Evolutionary conservation across 2,329 filamentous ascomycete genomes (phyloP), one percentile per base, ranked within the genome.

Genomic region (Aspergillus proliferans): DNA sequence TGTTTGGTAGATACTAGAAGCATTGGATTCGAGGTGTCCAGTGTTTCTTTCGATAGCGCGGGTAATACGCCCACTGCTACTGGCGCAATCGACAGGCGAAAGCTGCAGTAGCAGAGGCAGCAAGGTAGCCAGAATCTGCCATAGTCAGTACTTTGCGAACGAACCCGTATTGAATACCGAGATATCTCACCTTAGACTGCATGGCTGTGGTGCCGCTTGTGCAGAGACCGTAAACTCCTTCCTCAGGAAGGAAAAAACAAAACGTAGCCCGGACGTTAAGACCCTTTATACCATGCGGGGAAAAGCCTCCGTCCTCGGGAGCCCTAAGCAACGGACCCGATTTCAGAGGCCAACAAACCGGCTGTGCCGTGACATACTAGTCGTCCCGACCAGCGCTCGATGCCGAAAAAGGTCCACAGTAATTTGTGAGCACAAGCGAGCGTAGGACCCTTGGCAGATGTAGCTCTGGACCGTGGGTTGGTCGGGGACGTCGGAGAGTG

Each of bases 1-100:
- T 0, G 78, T 80, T 10, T 71, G 50, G 54, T 80, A 80, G 8
- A 71, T 47, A 43, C 61, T 58, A 38, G 52, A 59, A 8, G 43
- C 44, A 34, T 55, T 55, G 10, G 38, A 22, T 2, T 48, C 34
- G 4, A 45, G 46, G 22, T 24, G 12, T 6, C 46, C 46, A 19
- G 52, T 34, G 6, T 65, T 55, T 34, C 52, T 51, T 43, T 50
- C 54, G 12, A 66, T 21, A 24, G 24, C 39, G 6, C 48, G 47
- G n/a, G 53, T 54, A 5, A 34, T 33, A 14, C 43, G 43, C n/a
- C 12, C 28, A 24, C 26, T 26, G 26, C 19, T 18, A 15, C 18
- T 18, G 24, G 30, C 19, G 12, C 21, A 21, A 26, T 24, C 12
- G 15, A 22, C 44, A n/a, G 30, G 22, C 9, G 44, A 26, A 19